Base-by-base conservation (phyloP, 2,329 filamentous ascomycete genomes). In the Fusarium nisikadoi region DNA sequence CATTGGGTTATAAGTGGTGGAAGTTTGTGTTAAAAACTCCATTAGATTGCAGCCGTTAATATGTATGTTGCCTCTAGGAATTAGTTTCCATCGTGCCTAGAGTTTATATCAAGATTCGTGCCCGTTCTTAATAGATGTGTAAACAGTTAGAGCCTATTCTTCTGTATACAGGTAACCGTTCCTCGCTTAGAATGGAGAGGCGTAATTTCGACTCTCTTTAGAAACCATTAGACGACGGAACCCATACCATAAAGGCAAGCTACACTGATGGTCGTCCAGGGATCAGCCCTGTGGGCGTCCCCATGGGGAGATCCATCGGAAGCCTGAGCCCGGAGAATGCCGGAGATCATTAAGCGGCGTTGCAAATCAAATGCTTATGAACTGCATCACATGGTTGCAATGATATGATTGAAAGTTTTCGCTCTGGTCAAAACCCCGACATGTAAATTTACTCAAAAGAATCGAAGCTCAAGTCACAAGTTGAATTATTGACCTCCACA, bases 401-500 rank as follows among this genome's bases (percentile, higher is more conserved):
- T 14, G 17, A 47, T 33, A 20, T 39, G 12, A 25, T 50, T 25
- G 14, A 35, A 35, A 17, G 38, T 23, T 36, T 14, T 20, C 20
- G 39, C 23, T 31, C 20, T 25, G 7, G 42, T 27, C 23, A 46
- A 62, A 12, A 10, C 19, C 27, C 29, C 46, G 36, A n/a, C 29
- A 20, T 35, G n/a, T 6, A 23, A 13, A 20, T 43, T 56, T 36
- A 55, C 19, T 25, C 6, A n/a, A 27, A 25, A n/a, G 10, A 27
- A 4, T 41, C 25, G 39, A 31, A 47, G 27, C 38, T 59, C 38
- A 62, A 58, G 52, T 43, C 60, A 63, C 45, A 57, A 62, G 53
- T 59, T 62, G 50, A 54, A 72, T 72, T 73, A 72, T 64, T 73
- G 50, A 42, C 53, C 56, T 67, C 57, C 53, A 23, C 36, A 35